Conservation (phyloP, 2,329 filamentous ascomycete genomes). For the Xylaria arbuscula region DNA sequence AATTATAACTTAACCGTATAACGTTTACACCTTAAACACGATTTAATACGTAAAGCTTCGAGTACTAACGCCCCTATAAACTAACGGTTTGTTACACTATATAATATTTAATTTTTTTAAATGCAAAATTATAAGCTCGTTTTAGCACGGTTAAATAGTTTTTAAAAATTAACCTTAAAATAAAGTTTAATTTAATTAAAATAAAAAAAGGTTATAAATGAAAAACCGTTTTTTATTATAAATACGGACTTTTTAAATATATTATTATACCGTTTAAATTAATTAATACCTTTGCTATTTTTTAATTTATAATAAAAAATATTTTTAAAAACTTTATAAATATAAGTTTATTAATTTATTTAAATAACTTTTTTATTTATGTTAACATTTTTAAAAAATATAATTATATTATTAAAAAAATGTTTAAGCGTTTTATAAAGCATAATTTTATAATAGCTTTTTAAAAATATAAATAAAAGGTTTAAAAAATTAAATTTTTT, state of each 20-base stretch:
- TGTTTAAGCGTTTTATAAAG: neutral
- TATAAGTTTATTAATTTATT: neutral
- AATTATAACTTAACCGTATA: no score
- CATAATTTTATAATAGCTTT: neutral
- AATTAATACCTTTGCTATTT: neutral
- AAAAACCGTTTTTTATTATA: neutral
- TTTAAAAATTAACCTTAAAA: conserved; percentile 10
- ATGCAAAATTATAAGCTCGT: neutral
- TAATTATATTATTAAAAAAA: neutral
- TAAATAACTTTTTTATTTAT: neutral
- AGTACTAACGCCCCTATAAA: no score
- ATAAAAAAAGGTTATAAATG: neutral
- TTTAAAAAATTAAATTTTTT: no score
- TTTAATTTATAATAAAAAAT: conserved; percentile 2
- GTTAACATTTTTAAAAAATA: neutral
- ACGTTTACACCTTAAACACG: no score
- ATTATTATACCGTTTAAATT: neutral
- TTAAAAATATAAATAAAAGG: neutral
- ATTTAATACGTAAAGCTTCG: no score
- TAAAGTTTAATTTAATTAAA: neutral
- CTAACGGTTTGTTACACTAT: no score
- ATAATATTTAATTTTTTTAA: conserved; percentile 7
- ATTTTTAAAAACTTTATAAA: no score
- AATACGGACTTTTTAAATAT: neutral
- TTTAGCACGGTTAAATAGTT: conserved; percentile 2